These are phyloP conservation scores for Aspergillus jensenii DNA, from an alignment of 2,329 filamentous ascomycete genomes.

Conservation along the genomic window DNA sequence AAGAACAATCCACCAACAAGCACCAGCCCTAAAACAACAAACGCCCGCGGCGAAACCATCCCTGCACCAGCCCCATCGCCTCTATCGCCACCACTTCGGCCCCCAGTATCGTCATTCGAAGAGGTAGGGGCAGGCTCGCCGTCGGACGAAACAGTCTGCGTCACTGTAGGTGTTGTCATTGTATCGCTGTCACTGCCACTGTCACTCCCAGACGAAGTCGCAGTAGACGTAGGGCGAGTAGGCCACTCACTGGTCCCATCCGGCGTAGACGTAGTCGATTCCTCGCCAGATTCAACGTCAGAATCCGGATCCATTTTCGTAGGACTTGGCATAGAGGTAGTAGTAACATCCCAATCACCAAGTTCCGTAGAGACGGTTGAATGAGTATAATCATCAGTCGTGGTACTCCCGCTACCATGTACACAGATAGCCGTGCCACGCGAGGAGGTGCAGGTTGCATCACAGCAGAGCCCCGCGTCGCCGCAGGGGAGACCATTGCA, in stretches of 20 bases:
- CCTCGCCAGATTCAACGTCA: neutral
- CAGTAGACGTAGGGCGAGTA: neutral
- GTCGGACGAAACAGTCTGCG: no score
- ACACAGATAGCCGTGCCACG: neutral
- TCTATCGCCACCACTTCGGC: neutral
- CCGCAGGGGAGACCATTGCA: conserved; percentile 3
- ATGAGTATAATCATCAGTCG: no score
- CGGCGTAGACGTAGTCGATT: fast-evolving
- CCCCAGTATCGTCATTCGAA: no score
- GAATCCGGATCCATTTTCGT: no score
- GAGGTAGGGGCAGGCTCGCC: no score
- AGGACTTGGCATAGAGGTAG: no score
- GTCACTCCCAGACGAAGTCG: neutral
- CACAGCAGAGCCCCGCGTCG: neutral
- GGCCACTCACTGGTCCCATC: neutral
- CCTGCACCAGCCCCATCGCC: neutral
- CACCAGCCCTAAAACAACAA: neutral
- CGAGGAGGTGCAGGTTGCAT: neutral
- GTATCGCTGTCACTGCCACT: neutral
- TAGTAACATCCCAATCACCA: no score
- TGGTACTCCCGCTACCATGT: neutral
- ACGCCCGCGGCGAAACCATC: neutral
- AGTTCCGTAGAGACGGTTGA: no score
- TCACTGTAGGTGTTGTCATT: neutral
- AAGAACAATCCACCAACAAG: neutral